Evolutionary conservation across 306 rosid genomes (phyloP).

Genomic region (Leucaena leucocephala): DNA sequence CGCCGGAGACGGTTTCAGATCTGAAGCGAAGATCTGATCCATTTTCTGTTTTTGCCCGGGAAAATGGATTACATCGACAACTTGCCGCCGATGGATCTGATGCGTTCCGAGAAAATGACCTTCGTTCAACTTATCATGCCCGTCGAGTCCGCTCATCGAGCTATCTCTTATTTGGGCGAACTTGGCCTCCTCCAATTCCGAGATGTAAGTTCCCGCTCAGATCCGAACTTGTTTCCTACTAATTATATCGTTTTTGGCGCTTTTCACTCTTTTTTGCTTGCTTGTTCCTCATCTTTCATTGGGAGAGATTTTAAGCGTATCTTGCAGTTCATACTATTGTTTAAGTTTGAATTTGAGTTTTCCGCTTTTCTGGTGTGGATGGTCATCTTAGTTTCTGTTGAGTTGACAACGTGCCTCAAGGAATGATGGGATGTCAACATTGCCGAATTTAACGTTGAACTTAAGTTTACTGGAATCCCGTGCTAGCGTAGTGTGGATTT

Average conservation of each 20-base stretch:
- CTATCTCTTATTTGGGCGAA: constrained; percentile 77
- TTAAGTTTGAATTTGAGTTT: background rate
- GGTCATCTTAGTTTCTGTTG: background rate
- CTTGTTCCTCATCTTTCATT: background rate
- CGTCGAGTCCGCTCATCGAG: constrained; percentile 86
- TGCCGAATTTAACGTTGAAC: constrained; percentile 25
- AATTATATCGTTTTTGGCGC: constrained; percentile 31
- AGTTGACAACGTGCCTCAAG: constrained; percentile 5
- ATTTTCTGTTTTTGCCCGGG: constrained; percentile 47
- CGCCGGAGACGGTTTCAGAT: constrained; percentile 50
- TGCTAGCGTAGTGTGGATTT: constrained; percentile 18
- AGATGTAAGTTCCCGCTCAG: constrained; percentile 61
- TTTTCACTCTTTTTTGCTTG: background rate
- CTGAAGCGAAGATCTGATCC: constrained; percentile 22
- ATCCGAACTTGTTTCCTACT: constrained; percentile 30
- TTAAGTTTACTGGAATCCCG: background rate
- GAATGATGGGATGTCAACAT: constrained; percentile 1
- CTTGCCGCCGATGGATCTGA: constrained; percentile 86
- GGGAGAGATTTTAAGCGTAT: background rate
- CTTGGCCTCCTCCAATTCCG: constrained; percentile 88
- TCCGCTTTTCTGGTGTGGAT: background rate
- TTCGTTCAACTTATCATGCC: constrained; percentile 90
- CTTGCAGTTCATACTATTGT: constrained; percentile 6
- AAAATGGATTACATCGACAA: constrained; percentile 67
- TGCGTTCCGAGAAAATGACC: constrained; percentile 95